Conservation (phyloP, 345 rosid species). For the Punica granatum region DNA sequence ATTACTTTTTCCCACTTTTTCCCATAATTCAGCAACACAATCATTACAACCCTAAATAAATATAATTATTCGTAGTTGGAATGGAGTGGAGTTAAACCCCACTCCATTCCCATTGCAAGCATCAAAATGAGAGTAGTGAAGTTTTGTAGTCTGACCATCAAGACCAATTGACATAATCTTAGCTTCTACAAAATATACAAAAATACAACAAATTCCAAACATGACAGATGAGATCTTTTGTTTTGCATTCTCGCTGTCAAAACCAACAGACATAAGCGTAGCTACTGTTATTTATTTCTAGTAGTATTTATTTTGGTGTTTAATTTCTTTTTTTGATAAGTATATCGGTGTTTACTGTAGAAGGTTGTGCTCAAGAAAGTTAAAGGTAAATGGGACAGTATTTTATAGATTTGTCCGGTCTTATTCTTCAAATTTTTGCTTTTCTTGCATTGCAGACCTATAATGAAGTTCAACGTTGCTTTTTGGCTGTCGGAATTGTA, state of each 20-base stretch:
- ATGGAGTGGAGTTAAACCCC: too few species aligned
- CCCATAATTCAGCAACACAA: too few species aligned
- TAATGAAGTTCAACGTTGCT: constrained; percentile 94
- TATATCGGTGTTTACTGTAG: not conserved
- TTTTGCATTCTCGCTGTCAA: not conserved
- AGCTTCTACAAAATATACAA: not conserved
- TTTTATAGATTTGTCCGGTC: not conserved
- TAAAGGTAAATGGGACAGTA: not conserved
- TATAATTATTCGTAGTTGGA: too few species aligned
- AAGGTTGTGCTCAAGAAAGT: not conserved
- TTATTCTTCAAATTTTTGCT: not conserved
- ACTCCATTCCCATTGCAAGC: not conserved
- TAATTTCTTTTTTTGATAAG: not conserved
- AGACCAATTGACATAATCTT: not conserved
- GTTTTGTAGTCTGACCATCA: not conserved
- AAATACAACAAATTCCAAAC: not conserved
- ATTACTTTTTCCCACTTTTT: too few species aligned
- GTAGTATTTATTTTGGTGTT: not conserved
- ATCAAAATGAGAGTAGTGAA: not conserved
- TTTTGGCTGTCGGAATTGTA: constrained; percentile 73
- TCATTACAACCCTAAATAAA: too few species aligned
- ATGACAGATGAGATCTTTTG: not conserved
- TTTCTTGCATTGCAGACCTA: constrained; percentile 49
- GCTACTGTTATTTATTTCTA: not conserved
- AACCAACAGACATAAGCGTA: not conserved